Base-by-base conservation (phyloP, 2,329 filamentous ascomycete species). In the Ceratocystis diversiconidia region DNA sequence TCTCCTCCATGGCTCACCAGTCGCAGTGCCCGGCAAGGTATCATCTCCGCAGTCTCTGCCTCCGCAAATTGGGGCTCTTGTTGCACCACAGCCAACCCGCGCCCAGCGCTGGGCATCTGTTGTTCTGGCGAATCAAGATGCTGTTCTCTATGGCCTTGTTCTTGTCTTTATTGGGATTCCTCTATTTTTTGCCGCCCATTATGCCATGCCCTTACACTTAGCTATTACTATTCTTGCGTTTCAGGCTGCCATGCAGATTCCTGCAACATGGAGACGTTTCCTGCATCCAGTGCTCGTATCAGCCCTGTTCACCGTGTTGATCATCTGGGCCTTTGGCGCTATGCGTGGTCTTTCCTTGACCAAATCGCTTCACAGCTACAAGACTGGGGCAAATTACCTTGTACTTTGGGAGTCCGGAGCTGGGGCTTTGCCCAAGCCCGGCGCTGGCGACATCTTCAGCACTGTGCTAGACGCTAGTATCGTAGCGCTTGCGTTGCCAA, bases 201-300 rank as follows among this genome's bases (percentile, higher is more conserved):
- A 85, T 71, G 77, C 76, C 17, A 79, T 80, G 78, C 78, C 78
- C 1, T 69, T 77, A 15, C 78, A 80, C 32, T 72, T 79, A 0
- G 70, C 72, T 41, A 68, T 84, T 69, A 82, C 78, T 66, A 70
- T 83, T 5, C 75, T 85, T 2, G 72, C 78, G 59, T 85, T 82
- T 73, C 78, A 81, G 64, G 72, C 73, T 5, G 80, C 82, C 17
- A 72, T 79, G 62, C 74, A 77, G 0, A 71, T 85, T 8, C 79
- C 83, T 0, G 71, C 75, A 0, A 72, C 69, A 1, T 84, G 79
- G 76, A 74, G 75, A 22, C 77, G 78, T 52, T 79, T 81, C 69
- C 74, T 85, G 2, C 83, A 86, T 70, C 82, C 83, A 0, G 82
- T 85, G 1, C 74, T 85, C 2, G 77, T 83, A 6, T 80, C 81